Evolutionary conservation across 768 basidiomycete species (phyloP).

Genomic region (Mrakia blollopis): DNA sequence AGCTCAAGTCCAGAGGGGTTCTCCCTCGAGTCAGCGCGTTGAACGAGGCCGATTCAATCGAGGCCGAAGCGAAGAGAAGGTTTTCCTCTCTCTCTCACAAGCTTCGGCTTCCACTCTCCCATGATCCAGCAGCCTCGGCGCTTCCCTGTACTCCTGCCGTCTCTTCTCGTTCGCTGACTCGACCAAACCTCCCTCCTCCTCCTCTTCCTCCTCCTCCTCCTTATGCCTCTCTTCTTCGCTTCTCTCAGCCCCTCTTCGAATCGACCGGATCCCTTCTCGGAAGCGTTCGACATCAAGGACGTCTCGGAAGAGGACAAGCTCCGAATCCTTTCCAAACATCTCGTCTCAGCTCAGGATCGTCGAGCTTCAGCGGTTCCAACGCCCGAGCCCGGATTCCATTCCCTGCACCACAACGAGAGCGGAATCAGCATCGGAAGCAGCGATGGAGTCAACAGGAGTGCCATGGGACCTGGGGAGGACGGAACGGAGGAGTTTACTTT

Average conservation of each 20-base stretch:
- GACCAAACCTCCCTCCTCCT: neutral
- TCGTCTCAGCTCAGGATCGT: conserved; percentile 28
- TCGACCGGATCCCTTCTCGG: conserved; percentile 9
- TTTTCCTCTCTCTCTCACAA: too few relatives aligned
- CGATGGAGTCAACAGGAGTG: neutral
- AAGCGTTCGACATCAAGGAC: conserved; percentile 19
- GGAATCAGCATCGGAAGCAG: conserved; percentile 20
- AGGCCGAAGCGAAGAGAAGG: too few relatives aligned
- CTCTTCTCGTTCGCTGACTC: neutral
- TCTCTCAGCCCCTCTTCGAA: neutral
- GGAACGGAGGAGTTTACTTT: conserved; percentile 71
- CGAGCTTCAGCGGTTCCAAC: conserved; percentile 2
- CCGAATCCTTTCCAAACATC: conserved; percentile 25
- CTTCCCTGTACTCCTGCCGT: neutral
- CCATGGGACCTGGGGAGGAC: conserved; percentile 47
- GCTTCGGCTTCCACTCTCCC: too few relatives aligned
- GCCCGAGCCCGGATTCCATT: neutral
- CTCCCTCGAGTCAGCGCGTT: neutral
- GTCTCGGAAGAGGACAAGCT: conserved; percentile 28
- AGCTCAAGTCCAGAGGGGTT: neutral
- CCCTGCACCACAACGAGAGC: conserved; percentile 22
- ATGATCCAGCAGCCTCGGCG: too few relatives aligned
- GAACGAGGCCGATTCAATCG: too few relatives aligned
- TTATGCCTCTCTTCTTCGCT: too few relatives aligned
- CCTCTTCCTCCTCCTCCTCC: neutral